Evolutionary conservation across 208 protist genomes (phyloP).

Genomic region (Angomonas ambiguus): DNA sequence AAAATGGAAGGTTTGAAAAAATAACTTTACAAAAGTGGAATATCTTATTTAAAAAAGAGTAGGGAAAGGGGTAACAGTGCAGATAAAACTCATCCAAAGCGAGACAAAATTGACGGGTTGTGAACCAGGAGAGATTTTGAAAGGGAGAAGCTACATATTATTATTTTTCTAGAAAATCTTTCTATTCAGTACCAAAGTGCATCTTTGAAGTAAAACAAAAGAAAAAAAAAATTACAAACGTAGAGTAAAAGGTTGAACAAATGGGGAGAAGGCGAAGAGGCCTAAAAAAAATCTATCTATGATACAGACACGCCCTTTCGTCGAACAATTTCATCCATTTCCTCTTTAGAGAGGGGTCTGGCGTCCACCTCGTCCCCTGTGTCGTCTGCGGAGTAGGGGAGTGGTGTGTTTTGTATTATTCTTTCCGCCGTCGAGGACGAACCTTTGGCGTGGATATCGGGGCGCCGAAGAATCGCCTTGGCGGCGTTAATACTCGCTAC

Average conservation of each 20-base stretch:
- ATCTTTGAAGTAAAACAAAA: background rate
- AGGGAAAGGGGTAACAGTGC: background rate
- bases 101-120: too few species aligned
- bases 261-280: constrained; percentile 7
- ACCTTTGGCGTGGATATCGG: constrained; percentile 23
- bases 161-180: background rate
- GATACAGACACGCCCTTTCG: background rate
- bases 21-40: background rate
- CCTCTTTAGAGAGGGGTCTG: background rate
- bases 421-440: constrained; percentile 1
- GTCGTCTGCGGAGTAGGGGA: constrained; percentile 37
- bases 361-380: background rate
- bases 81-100: too few species aligned
- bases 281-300: constrained; percentile 6
- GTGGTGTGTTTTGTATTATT: constrained; percentile 4
- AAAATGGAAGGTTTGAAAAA: background rate
- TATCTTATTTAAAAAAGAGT: constrained; percentile 2
- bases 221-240: constrained; percentile 14
- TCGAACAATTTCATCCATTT: constrained; percentile 1
- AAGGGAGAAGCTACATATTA: background rate
- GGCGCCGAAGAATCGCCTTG: constrained; percentile 32
- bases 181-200: background rate
- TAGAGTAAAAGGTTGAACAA: constrained; percentile 4
- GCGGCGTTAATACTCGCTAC: constrained; percentile 17
- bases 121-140: background rate